Percentiles rank a stretch among this genome's conserved stretches.
Evolutionary conservation across 805 yeast species (phyloP).

Genomic region (Sugiyamaella floridensis): DNA sequence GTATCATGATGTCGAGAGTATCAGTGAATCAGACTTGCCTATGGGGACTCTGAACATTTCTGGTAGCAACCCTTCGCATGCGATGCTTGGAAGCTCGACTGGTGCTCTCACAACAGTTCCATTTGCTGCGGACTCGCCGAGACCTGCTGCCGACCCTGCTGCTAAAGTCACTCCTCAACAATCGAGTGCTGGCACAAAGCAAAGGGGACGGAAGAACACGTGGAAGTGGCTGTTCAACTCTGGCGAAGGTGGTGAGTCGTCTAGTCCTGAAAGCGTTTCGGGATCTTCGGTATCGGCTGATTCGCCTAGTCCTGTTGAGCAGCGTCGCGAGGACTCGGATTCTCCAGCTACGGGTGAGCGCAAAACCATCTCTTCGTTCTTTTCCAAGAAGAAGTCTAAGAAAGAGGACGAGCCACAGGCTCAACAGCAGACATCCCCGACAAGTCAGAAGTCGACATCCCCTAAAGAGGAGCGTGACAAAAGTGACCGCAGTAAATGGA

Average conservation of each 20-base stretch:
- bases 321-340: neutral
- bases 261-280: neutral
- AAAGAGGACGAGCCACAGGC: slow-evolving; percentile 2
- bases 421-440: neutral
- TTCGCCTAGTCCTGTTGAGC: neutral
- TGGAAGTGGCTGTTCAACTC: slow-evolving; percentile 12
- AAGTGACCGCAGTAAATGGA: slow-evolving; percentile 1
- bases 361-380: slow-evolving; percentile 15
- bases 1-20: too few species aligned
- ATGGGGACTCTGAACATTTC: neutral
- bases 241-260: neutral
- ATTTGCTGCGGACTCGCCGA: neutral
- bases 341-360: slow-evolving; percentile 8
- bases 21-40: too few species aligned
- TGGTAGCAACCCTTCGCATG: neutral
- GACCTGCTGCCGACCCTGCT: neutral
- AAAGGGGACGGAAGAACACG: slow-evolving; percentile 4
- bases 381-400: slow-evolving; percentile 17
- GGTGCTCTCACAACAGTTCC: slow-evolving; percentile 6
- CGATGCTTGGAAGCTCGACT: slow-evolving; percentile 5
- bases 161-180: neutral
- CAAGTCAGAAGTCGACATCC: slow-evolving; percentile 6
- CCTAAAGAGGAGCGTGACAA: slow-evolving; percentile 1
- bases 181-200: slow-evolving; percentile 1
- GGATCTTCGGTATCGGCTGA: slow-evolving; percentile 1